A percentile compares a stretch with the other conserved stretches of the same genome.
phyloP scores from a whole-genome alignment of 345 rosid genomes.

The Euphorbia lathyris region DNA sequence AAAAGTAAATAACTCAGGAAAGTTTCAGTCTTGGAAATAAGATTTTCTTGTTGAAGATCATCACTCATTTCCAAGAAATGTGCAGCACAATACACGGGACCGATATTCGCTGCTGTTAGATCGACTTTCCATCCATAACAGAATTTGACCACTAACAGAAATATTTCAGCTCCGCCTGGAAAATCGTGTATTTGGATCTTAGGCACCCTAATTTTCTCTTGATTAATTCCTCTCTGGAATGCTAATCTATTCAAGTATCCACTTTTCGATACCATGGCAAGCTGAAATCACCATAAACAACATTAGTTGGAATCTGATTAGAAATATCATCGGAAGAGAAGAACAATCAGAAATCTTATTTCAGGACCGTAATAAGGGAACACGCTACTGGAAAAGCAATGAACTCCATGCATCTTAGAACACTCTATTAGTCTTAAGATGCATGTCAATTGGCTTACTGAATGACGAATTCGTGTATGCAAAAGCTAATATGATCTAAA shows the following conservation, averaged over 20 bases:
- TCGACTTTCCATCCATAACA: slow-evolving; percentile 55
- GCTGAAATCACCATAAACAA: slow-evolving; percentile 29
- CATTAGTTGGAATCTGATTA: not conserved
- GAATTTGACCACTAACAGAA: slow-evolving; percentile 42
- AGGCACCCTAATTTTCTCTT: slow-evolving; percentile 12
- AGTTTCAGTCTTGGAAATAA: slow-evolving; percentile 39
- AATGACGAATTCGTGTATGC: not conserved
- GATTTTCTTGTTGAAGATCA: slow-evolving; percentile 41
- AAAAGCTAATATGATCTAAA: not conserved
- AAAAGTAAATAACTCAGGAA: slow-evolving; percentile 35
- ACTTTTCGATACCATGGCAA: slow-evolving; percentile 55
- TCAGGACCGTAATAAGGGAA: not conserved
- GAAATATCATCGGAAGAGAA: not conserved
- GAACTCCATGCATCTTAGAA: not conserved
- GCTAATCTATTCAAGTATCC: slow-evolving; percentile 46
- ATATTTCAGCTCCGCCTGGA: slow-evolving; percentile 48
- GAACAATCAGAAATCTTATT: not conserved
- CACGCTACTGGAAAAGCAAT: not conserved
- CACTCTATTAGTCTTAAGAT: not conserved
- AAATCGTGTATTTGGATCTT: slow-evolving; percentile 32
- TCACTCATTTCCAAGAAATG: slow-evolving; percentile 58
- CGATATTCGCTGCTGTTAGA: slow-evolving; percentile 41
- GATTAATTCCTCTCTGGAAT: slow-evolving; percentile 28
- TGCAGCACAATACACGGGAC: slow-evolving; percentile 44
- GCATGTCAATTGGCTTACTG: not conserved